phyloP scores from a whole-genome alignment of 208 protist species.

The Leishmania braziliensis region DNA sequence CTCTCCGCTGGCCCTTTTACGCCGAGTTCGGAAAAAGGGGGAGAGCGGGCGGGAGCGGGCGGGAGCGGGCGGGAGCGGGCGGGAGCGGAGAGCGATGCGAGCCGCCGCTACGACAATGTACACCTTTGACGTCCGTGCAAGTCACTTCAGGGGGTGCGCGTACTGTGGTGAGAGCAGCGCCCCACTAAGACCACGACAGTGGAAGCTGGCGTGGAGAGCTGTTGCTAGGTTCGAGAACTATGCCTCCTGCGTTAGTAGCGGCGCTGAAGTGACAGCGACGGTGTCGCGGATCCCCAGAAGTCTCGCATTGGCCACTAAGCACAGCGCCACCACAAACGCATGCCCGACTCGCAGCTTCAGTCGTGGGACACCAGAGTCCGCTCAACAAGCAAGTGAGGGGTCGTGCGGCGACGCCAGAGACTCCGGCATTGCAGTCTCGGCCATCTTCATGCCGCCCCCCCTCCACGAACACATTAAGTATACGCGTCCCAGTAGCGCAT shows the following conservation, averaged over 20 bases:
- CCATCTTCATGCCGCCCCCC: conserved; percentile 13
- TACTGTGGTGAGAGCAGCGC: conserved; percentile 14
- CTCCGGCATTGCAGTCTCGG: conserved; percentile 4
- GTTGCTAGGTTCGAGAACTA: conserved; percentile 10
- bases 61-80: too few species aligned
- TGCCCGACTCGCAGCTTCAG: conserved; percentile 4
- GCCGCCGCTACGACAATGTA: conserved; percentile 1
- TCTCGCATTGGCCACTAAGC: conserved; percentile 28
- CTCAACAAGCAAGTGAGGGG: neutral
- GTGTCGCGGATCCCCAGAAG: conserved; percentile 27
- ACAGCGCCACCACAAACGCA: conserved; percentile 24
- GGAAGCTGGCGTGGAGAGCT: conserved; percentile 17
- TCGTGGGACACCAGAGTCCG: conserved; percentile 14
- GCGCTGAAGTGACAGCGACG: neutral
- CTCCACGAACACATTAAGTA: neutral
- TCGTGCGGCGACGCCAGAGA: neutral
- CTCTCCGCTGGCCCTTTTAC: neutral
- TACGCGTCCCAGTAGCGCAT: neutral
- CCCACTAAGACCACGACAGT: conserved; percentile 18
- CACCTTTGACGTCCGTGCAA: conserved; percentile 12
- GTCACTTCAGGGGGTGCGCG: conserved; percentile 25
- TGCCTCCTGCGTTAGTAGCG: conserved; percentile 32
- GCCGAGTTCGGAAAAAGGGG: neutral
- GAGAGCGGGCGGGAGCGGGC: neutral
- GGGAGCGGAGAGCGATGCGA: conserved; percentile 11